Evolutionary conservation across 768 basidiomycete genomes (phyloP).

Genomic region (Leccinum incarnatum): DNA sequence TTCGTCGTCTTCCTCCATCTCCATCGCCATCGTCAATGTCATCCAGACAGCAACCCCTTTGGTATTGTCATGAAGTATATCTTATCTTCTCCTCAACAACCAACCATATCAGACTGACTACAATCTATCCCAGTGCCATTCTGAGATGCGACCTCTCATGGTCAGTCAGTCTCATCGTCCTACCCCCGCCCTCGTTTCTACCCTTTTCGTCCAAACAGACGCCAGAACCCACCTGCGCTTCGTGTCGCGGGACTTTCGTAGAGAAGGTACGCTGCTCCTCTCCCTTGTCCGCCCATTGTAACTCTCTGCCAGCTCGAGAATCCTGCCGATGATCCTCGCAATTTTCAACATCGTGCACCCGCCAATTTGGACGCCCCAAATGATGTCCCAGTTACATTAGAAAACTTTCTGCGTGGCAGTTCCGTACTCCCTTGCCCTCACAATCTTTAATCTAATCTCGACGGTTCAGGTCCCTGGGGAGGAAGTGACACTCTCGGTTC

Average conservation of each 20-base stretch:
- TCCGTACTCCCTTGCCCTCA: constrained; percentile 6
- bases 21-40: constrained; percentile 42
- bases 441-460: neutral
- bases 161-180: constrained; percentile 39
- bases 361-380: constrained; percentile 27
- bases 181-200: neutral
- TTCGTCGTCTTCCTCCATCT: neutral
- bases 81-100: neutral
- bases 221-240: constrained; percentile 80
- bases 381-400: constrained; percentile 40
- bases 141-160: constrained; percentile 88
- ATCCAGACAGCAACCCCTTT: constrained; percentile 60
- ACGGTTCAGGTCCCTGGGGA: constrained; percentile 8
- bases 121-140: constrained; percentile 58
- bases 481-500: neutral
- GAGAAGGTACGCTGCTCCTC: constrained; percentile 50
- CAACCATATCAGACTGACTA: constrained; percentile 7
- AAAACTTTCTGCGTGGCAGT: constrained; percentile 47
- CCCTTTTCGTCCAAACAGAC: constrained; percentile 41
- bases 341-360: constrained; percentile 45
- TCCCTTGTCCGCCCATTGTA: neutral
- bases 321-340: constrained; percentile 70
- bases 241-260: constrained; percentile 78
- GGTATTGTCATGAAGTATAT: constrained; percentile 74
- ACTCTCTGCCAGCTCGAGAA: constrained; percentile 61